phyloP scores from a whole-genome alignment of 1,284 basidiomycete species.

The Trametes versicolor region DNA sequence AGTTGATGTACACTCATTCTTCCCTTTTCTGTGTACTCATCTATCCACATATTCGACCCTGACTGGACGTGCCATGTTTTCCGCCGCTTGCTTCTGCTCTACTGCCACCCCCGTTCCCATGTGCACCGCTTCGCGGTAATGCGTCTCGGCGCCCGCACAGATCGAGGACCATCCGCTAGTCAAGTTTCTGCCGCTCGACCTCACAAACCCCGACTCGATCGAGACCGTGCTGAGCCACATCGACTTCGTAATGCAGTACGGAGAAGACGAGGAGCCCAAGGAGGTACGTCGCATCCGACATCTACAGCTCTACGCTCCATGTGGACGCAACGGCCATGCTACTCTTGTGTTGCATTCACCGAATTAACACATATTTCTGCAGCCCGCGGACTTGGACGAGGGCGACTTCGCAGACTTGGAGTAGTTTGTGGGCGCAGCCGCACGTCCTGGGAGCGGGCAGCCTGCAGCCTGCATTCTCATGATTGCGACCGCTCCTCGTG shows the following conservation, averaged over 20 bases:
- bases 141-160: conserved; percentile 51
- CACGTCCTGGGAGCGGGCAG: conserved; percentile 6
- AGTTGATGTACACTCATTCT: conserved; percentile 39
- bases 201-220: conserved; percentile 90
- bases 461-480: neutral
- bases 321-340: conserved; percentile 10
- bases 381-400: conserved; percentile 90
- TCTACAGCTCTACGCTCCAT: neutral
- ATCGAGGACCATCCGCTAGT: conserved; percentile 99
- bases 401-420: conserved; percentile 84
- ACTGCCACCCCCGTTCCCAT: neutral
- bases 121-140: conserved; percentile 6
- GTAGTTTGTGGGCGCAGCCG: conserved; percentile 42
- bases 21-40: conserved; percentile 18
- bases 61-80: neutral
- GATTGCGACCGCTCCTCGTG: neutral
- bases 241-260: conserved; percentile 97
- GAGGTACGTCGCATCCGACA: conserved; percentile 61
- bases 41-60: conserved; percentile 19
- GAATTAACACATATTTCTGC: conserved; percentile 12
- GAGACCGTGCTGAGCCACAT: conserved; percentile 94
- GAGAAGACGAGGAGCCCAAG: conserved; percentile 93
- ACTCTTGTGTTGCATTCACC: neutral
- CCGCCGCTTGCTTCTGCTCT: neutral
- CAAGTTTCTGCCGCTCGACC: conserved; percentile 95